Conservation (phyloP, 2,329 filamentous ascomycete species). For the Talaromyces sp. region DNA sequence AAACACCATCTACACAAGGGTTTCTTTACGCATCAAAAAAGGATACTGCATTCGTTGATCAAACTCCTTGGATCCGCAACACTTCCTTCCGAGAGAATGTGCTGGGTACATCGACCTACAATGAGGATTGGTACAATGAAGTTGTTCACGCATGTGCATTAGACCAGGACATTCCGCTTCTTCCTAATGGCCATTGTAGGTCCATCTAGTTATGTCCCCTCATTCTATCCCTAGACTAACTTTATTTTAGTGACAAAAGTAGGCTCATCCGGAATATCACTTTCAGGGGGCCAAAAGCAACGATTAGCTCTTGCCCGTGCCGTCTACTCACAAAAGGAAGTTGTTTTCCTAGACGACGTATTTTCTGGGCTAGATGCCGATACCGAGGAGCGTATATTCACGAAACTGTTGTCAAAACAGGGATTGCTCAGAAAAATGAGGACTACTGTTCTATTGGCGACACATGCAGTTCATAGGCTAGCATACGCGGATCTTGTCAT, state of each 20-base stretch:
- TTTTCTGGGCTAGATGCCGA: conserved; percentile 15
- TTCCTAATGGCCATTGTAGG: conserved; percentile 6
- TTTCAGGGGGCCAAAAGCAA: conserved; percentile 10
- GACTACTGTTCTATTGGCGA: conserved; percentile 17
- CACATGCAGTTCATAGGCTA: conserved; percentile 10
- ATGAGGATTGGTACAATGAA: conserved; percentile 2
- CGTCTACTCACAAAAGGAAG: conserved; percentile 15
- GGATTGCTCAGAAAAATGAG: conserved; percentile 11
- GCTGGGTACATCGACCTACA: neutral
- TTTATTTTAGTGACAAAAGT: neutral
- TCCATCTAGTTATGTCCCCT: neutral
- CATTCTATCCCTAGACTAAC: neutral
- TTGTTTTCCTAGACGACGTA: conserved; percentile 22
- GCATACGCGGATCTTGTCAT: conserved; percentile 2
- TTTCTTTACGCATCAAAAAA: neutral
- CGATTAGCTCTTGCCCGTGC: conserved; percentile 23
- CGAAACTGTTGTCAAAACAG: conserved; percentile 6
- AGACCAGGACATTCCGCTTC: neutral
- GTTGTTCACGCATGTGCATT: conserved; percentile 3
- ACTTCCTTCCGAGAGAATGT: conserved; percentile 4
- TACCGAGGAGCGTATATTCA: conserved; percentile 7
- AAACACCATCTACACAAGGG: conserved; percentile 4
- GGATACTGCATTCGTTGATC: conserved; percentile 1
- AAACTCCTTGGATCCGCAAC: conserved; percentile 4
- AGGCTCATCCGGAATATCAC: conserved; percentile 1